Conservation (phyloP, 2,329 filamentous ascomycete species). For the Chaetothyriales sp. region DNA sequence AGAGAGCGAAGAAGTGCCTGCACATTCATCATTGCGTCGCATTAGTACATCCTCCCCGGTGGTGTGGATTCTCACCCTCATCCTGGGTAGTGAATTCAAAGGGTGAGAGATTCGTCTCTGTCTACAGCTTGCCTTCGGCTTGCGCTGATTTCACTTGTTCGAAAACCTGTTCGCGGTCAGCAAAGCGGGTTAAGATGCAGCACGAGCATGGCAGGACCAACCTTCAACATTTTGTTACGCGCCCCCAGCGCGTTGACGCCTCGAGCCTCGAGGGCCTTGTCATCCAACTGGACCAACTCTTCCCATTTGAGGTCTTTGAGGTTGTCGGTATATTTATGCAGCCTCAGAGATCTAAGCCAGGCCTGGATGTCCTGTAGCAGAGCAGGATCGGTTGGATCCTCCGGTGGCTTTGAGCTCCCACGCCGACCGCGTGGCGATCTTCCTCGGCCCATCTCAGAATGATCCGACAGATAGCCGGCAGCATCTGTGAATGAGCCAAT, state of each 20-base stretch:
- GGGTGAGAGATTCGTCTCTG: neutral
- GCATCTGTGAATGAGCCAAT: slow-evolving; percentile 56
- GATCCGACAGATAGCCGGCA: slow-evolving; percentile 77
- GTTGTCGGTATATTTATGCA: slow-evolving; percentile 98
- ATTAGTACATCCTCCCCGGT: neutral
- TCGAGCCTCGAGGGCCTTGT: slow-evolving; percentile 79
- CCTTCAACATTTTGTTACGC: slow-evolving; percentile 95
- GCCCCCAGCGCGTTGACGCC: slow-evolving; percentile 92
- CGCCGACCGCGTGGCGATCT: slow-evolving; percentile 82
- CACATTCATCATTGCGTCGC: neutral
- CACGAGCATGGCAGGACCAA: slow-evolving; percentile 23
- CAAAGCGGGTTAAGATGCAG: neutral
- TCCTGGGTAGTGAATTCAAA: neutral
- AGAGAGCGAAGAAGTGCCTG: neutral
- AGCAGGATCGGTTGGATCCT: slow-evolving; percentile 84
- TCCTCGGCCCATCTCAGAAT: slow-evolving; percentile 78
- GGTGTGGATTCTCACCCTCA: neutral
- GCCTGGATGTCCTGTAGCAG: slow-evolving; percentile 88
- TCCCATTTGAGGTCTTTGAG: slow-evolving; percentile 96
- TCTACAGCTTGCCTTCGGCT: slow-evolving; percentile 47
- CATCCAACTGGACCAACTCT: slow-evolving; percentile 79
- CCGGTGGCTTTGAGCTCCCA: slow-evolving; percentile 91
- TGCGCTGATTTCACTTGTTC: slow-evolving; percentile 83
- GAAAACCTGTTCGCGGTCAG: slow-evolving; percentile 50
- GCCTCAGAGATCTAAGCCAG: slow-evolving; percentile 83